Evolutionary conservation across 257 asterid species (phyloP), one percentile per base, ranked within the genome.

Genomic region (Scutellaria minor): DNA sequence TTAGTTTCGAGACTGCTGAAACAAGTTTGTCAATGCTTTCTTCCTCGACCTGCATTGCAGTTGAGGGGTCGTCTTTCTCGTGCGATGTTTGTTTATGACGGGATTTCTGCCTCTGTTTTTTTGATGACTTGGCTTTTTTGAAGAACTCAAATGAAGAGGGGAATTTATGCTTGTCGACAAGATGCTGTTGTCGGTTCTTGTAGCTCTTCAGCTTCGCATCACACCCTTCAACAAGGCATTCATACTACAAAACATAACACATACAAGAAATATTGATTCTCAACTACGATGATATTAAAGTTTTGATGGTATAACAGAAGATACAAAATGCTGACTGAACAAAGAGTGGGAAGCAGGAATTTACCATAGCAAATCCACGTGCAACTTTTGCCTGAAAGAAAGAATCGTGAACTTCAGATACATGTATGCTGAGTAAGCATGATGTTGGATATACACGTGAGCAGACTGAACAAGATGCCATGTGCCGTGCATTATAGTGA

Each of bases 221-320:
- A 67, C 98, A 94, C 73, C 96, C 96, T 87, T 94, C 97, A 55
- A 94, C 98, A 31, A 91, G 97, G 85, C 98, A 94, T 81, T 89
- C 97, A 52, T 86, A 94, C 98, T 94, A 69, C 59, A 76, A 18
- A 44, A 70, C 75, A 79, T 44, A 62, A 64, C 27, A 66, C 50
- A 15, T 22, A 27, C 24, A 24, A 24, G 39, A 73, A 5, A 70
- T 39, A 68, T 41, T 2, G 37, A 31, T 0, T 4, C 37, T 31
- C 37, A 31, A 31, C 37, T 31, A 31, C 59, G 14, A 22, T 12
- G 15, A 53, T 41, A 59, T 35, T 14, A 6, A 53, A 63, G 18
- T 8, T 41, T 73, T 74, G n/a, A 56, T n/a, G 59, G 27, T 41
- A 37, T 41, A 39, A 5, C 62, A 27, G 12, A 57, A 6, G 60